Evolutionary conservation across 148 eudicot species (phyloP).

Genomic region (Rhododendron henanense): DNA sequence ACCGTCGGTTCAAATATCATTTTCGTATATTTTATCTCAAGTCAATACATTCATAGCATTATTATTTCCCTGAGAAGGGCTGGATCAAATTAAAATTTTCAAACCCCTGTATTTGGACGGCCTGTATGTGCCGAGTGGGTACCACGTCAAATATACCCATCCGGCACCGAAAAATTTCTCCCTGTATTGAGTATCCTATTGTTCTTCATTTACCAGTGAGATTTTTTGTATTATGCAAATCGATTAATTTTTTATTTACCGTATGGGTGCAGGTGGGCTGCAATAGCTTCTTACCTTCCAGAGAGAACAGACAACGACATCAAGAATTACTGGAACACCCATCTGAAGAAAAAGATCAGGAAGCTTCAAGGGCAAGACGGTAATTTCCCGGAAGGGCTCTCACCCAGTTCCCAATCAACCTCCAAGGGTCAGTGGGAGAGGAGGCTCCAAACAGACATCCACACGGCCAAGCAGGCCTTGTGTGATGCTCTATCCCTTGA

Average conservation of each 20-base stretch:
- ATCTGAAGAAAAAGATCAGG: slow-evolving; percentile 66
- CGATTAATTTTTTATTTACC: background rate
- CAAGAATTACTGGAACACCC: slow-evolving; percentile 92
- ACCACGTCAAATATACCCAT: no score
- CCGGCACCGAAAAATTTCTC: no score
- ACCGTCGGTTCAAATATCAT: no score
- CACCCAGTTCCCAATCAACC: slow-evolving; percentile 22
- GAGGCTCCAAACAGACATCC: slow-evolving; percentile 77
- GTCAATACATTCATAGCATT: background rate
- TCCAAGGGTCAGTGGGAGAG: slow-evolving; percentile 91
- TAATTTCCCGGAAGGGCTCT: slow-evolving; percentile 15
- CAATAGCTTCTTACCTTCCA: slow-evolving; percentile 90
- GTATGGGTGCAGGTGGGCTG: slow-evolving; percentile 68
- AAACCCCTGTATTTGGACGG: background rate
- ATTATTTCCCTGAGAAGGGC: background rate
- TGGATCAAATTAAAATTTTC: background rate
- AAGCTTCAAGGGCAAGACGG: slow-evolving; percentile 34
- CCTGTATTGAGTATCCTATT: background rate
- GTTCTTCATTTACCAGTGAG: background rate
- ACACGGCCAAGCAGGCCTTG: slow-evolving; percentile 76
- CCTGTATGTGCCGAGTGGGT: no score
- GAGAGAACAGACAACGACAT: slow-evolving; percentile 90
- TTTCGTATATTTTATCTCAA: no score
- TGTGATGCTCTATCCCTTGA: slow-evolving; percentile 72
- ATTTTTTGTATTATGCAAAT: background rate